Base-by-base conservation (phyloP, 2,329 filamentous ascomycete genomes). In the Aureobasidium subglaciale region DNA sequence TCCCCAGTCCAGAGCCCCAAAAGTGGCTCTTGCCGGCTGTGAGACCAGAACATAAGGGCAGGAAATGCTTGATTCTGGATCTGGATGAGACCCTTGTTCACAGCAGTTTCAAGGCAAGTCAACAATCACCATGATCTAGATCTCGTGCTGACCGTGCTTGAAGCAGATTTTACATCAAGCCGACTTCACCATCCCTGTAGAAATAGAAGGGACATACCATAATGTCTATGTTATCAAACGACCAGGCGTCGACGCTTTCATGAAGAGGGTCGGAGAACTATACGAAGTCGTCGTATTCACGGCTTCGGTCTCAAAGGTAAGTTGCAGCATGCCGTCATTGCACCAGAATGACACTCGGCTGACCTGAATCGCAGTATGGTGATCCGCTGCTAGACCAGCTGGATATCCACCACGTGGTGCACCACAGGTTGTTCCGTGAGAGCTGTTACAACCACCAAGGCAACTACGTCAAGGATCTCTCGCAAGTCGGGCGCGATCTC, bases 171-270 rank as follows among this genome's bases (percentile, higher is more conserved):
- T 99, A 42, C 91, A 97, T 67, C 92, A 97, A 77, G 93, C 93
- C 57, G 93, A 99, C 72, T 97, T 99, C 69, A 99, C 93, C 5
- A 97, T 99, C 68, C 93, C 93, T 0, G 93, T 99, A 27, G 93
- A 99, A 68, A 99, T 99, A 61, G 93, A 99, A 75, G 93, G 93
- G 56, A 95, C 96, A 71, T 97, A 95, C 69, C 93, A 99, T 74
- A 99, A 99, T 67, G 95, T 99, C 55, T 99, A 99, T 69, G 93
- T 99, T 62, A 99, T 99, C 71, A 99, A 99, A 76, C 84, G 93
- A 65, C 93, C 93, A n/a, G 93, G 93, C 54, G 93, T 99, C 18
- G 93, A 99, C 68, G 86, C 95, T 61, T 99, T 99, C 73, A 96
- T 99, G 90, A 97, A 97, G 78, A 81, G 93, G 58, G 91, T 99